A percentile compares a stretch with the other conserved stretches of the same genome.
Conservation (phyloP, 2,329 filamentous ascomycete species). For the Leptodontidium sp. region DNA sequence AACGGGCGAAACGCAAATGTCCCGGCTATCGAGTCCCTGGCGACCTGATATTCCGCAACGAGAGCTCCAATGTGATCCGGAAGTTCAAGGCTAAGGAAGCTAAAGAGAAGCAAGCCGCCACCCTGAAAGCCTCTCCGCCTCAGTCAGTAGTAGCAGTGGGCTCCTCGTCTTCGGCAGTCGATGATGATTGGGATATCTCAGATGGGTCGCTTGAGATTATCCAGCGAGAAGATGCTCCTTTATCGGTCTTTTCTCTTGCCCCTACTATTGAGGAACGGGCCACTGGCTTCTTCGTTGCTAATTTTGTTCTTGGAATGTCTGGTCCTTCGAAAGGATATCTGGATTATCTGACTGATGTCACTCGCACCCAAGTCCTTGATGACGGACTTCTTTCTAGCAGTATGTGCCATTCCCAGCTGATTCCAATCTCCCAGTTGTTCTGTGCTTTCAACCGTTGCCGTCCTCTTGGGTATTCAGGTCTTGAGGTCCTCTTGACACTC, state of each 20-base stretch:
- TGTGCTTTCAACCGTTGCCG: too few species aligned
- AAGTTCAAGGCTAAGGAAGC: constrained; percentile 51
- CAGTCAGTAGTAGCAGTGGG: background rate
- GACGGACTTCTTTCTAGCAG: constrained; percentile 56
- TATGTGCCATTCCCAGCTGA: background rate
- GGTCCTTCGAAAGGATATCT: constrained; percentile 58
- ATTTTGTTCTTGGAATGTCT: constrained; percentile 47
- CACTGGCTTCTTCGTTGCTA: constrained; percentile 39
- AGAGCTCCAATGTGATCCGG: constrained; percentile 62
- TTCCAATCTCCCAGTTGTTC: background rate
- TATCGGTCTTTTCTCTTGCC: constrained; percentile 45
- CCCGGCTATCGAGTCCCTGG: constrained; percentile 64
- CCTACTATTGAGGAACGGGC: constrained; percentile 42
- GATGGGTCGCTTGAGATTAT: constrained; percentile 38
- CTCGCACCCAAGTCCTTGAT: constrained; percentile 51
- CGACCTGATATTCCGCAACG: constrained; percentile 65
- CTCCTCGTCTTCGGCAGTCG: constrained; percentile 8
- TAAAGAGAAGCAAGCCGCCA: constrained; percentile 24
- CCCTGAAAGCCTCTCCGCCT: constrained; percentile 8
- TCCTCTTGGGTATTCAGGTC: too few species aligned
- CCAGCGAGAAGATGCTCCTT: constrained; percentile 46
- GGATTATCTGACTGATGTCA: constrained; percentile 61
- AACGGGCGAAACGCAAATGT: constrained; percentile 59
- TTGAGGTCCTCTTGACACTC: background rate
- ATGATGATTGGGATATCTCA: background rate